Conservation (phyloP, 768 basidiomycete species). For the Boletus huronensis region DNA sequence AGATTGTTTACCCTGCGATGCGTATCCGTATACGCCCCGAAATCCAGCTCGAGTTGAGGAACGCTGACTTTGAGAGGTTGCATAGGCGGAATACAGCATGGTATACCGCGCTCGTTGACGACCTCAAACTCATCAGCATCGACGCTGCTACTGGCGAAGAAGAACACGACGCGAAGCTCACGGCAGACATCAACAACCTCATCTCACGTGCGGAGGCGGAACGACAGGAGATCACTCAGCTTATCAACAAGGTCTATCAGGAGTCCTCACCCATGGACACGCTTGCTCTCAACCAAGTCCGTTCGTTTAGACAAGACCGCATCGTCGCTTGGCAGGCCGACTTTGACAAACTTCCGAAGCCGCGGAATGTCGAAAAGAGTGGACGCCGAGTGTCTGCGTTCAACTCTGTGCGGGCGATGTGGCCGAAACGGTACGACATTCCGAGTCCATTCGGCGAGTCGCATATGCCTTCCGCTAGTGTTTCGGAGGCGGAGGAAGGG, state of each 20-base stretch:
- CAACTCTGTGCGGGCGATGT: slow-evolving; percentile 67
- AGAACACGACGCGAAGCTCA: slow-evolving; percentile 59
- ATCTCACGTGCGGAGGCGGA: slow-evolving; percentile 74
- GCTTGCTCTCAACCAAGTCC: slow-evolving; percentile 79
- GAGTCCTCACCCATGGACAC: slow-evolving; percentile 82
- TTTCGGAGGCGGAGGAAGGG: slow-evolving; percentile 74
- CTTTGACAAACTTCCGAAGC: slow-evolving; percentile 81
- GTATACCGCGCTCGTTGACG: slow-evolving; percentile 74
- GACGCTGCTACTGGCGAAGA: slow-evolving; percentile 81
- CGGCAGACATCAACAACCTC: slow-evolving; percentile 59
- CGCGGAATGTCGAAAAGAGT: slow-evolving; percentile 51
- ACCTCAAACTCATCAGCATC: slow-evolving; percentile 71
- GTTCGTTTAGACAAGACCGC: slow-evolving; percentile 85
- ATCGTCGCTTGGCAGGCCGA: slow-evolving; percentile 97
- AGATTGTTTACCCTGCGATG: slow-evolving; percentile 86
- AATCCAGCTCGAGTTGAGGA: slow-evolving; percentile 85
- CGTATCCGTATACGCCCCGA: slow-evolving; percentile 83
- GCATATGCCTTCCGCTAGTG: slow-evolving; percentile 57
- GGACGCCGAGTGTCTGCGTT: slow-evolving; percentile 61
- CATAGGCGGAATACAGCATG: slow-evolving; percentile 67
- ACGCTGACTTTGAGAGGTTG: slow-evolving; percentile 79
- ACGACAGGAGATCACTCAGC: slow-evolving; percentile 62
- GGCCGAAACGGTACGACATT: slow-evolving; percentile 61
- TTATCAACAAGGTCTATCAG: slow-evolving; percentile 78
- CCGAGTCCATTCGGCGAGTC: slow-evolving; percentile 50